A percentile compares a stretch with the other conserved stretches of the same genome.
Evolutionary conservation across 768 basidiomycete genomes (phyloP).

Genomic region (Rhizopogon sp.): DNA sequence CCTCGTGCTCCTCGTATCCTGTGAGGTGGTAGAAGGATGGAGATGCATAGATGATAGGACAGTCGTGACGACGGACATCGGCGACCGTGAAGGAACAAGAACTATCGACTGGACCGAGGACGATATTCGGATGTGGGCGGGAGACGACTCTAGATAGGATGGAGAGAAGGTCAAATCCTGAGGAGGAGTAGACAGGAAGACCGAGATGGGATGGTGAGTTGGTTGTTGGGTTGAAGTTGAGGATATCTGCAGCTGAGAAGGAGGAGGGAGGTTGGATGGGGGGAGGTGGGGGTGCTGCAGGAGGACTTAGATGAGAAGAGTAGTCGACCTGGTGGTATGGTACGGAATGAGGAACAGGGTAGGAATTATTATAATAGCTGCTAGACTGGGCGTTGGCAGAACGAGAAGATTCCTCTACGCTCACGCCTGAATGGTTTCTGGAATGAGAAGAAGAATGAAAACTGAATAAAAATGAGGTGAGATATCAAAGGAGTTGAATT

Average conservation of each 20-base stretch:
- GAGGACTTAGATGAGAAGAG: conserved; percentile 1
- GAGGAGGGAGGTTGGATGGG: not conserved
- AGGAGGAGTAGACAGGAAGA: conserved; percentile 77
- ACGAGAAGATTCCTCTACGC: not conserved
- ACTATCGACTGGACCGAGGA: conserved; percentile 88
- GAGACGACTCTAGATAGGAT: conserved; percentile 74
- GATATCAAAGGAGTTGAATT: not conserved
- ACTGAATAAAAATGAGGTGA: conserved; percentile 14
- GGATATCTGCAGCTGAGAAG: conserved; percentile 3
- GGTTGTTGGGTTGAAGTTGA: not conserved
- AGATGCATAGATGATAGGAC: conserved; percentile 87
- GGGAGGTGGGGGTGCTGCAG: conserved; percentile 3
- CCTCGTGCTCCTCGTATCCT: conserved; percentile 68
- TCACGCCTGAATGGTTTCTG: conserved; percentile 3
- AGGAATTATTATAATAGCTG: not conserved
- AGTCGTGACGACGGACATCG: conserved; percentile 77
- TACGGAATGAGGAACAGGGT: not conserved
- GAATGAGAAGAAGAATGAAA: conserved; percentile 16
- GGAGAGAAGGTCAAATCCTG: conserved; percentile 87
- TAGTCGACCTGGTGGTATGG: not conserved
- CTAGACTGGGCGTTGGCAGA: not conserved
- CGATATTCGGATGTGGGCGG: conserved; percentile 68
- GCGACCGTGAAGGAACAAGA: conserved; percentile 90
- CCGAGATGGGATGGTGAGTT: conserved; percentile 25
- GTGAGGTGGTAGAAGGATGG: conserved; percentile 78